Percentiles rank a stretch among this genome's conserved stretches.
Conservation (phyloP, 257 asterid genomes). For the Solanum habrochaites region DNA sequence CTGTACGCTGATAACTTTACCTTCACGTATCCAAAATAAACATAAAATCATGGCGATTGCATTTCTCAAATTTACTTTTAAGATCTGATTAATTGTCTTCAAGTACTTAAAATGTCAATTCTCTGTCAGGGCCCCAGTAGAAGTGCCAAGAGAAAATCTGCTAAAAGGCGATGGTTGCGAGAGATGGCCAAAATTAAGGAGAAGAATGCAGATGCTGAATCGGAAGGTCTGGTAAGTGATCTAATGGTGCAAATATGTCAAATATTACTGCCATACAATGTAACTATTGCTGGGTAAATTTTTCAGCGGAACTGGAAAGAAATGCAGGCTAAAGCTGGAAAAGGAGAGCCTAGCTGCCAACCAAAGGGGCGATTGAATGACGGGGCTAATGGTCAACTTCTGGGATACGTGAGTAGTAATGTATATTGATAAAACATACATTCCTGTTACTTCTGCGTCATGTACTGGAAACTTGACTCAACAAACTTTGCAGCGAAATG, state of each 20-base stretch:
- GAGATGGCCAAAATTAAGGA: constrained; percentile 77
- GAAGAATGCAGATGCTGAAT: constrained; percentile 36
- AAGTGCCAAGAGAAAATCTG: constrained; percentile 60
- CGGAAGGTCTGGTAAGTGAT: constrained; percentile 61
- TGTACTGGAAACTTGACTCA: constrained; percentile 6
- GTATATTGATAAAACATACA: neutral
- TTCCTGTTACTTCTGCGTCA: neutral
- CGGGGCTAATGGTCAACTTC: neutral
- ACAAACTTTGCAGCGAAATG: constrained; percentile 39
- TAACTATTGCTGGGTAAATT: constrained; percentile 4
- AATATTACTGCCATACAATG: neutral
- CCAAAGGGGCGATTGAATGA: constrained; percentile 26
- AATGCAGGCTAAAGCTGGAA: constrained; percentile 40
- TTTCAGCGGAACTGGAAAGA: constrained; percentile 70
- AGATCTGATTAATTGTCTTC: neutral
- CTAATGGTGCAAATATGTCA: neutral
- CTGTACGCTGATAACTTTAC: neutral
- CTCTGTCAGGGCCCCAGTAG: constrained; percentile 59
- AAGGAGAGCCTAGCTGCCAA: constrained; percentile 22
- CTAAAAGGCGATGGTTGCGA: constrained; percentile 53
- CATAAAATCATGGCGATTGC: neutral
- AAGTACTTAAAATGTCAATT: neutral
- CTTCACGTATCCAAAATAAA: neutral
- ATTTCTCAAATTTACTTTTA: neutral
- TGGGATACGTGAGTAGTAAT: constrained; percentile 2